Base-by-base conservation (phyloP, 768 basidiomycete genomes). In the Podaxis sp. region DNA sequence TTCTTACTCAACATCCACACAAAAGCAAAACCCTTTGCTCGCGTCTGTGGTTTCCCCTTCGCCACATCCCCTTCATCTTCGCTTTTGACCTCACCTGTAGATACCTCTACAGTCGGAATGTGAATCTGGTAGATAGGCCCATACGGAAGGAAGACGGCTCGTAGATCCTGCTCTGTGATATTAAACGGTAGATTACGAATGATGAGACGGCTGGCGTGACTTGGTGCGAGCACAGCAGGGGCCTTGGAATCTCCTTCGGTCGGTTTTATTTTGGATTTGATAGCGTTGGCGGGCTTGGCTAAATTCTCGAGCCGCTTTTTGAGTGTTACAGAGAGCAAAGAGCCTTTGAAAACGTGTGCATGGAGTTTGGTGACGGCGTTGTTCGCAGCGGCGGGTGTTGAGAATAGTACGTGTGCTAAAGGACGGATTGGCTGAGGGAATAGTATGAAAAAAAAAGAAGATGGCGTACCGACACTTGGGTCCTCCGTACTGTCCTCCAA, bases 291-390 rank as follows among this genome's bases (percentile, higher is more conserved):
- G 5, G 81, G 74, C 66, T 87, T 90, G 17, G 82, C 76, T 8
- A 90, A 79, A 2, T 78, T 84, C 61, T 95, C 92, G 7, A 93
- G 76, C 15, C 92, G 85, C 70, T 94, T 94, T 81, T 96, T 95
- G 54, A 96, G 82, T 6, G 90, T 87, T 13, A 90, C 92, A 2
- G 91, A 93, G n/a, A 98, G 84, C 4, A 95, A 77, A 8, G 82
- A 80, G 44, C 95, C 94, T 72, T 96, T 96, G 84, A 90, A 96
- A 30, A 95, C 90, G 71, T 96, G 94, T 1, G 93, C 93, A 71
- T 99, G 94, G 1, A 99, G 83, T 73, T 92, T 93, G 59, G 74
- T 77, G 42, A 92, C 86, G 1, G 93, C 90, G 9, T 87, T 84
- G 42, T 82, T 79, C 0, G 96, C 95, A 28, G 83, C 74, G 5